Conservation (phyloP, 2,329 filamentous ascomycete genomes). For the Cytospora leucostoma region DNA sequence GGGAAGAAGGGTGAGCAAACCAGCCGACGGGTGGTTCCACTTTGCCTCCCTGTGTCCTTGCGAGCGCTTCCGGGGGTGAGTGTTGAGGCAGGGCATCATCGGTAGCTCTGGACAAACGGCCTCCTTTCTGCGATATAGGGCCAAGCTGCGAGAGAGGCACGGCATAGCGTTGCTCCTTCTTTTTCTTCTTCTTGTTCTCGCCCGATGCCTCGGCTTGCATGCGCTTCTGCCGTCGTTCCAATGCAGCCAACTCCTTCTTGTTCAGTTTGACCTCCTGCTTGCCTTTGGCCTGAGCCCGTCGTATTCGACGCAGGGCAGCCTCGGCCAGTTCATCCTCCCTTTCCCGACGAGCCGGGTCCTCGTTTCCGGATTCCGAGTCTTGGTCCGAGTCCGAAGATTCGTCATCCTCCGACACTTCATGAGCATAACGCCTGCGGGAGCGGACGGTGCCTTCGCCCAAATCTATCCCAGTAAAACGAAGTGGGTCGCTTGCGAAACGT, state of each 20-base stretch:
- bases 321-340: constrained; percentile 77
- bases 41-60: constrained; percentile 39
- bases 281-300: constrained; percentile 73
- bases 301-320: constrained; percentile 77
- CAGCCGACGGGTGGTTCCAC: constrained; percentile 52
- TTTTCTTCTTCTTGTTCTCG: constrained; percentile 37
- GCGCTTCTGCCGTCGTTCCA: constrained; percentile 68
- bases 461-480: constrained; percentile 63
- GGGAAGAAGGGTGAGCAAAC: constrained; percentile 48
- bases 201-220: constrained; percentile 49
- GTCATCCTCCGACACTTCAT: constrained; percentile 50
- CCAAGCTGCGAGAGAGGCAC: constrained; percentile 57
- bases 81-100: constrained; percentile 43
- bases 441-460: constrained; percentile 47
- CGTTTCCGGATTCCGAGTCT: constrained; percentile 50
- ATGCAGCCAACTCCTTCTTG: constrained; percentile 76
- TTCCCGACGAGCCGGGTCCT: constrained; percentile 59
- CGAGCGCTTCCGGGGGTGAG: constrained; percentile 41
- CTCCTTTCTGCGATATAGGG: constrained; percentile 41
- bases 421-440: constrained; percentile 40
- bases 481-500: constrained; percentile 60
- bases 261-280: constrained; percentile 78
- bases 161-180: constrained; percentile 50
- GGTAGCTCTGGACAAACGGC: constrained; percentile 35
- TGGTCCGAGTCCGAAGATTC: constrained; percentile 52